Evolutionary conservation across 164 flowering plant species (phyloP).

Genomic region (Brasenia schreberi): DNA sequence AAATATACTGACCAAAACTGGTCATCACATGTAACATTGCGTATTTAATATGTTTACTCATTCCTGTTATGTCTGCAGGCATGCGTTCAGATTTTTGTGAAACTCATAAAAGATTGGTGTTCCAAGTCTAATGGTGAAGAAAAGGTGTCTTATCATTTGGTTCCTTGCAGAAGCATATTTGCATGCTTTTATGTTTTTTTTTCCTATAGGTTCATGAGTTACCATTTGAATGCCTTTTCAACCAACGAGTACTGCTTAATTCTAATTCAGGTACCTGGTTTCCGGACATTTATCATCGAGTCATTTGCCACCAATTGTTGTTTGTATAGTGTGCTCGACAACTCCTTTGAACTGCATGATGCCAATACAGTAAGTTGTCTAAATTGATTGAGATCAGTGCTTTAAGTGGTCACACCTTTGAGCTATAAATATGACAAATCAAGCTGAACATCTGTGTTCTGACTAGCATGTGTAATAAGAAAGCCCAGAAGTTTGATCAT

Average conservation of each 20-base stretch:
- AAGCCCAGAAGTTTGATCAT: no score
- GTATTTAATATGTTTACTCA: not conserved
- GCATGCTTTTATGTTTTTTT: no score
- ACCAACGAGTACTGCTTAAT: not conserved
- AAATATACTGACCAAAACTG: no score
- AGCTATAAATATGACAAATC: no score
- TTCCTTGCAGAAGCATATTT: not conserved
- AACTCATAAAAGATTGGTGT: conserved; percentile 93
- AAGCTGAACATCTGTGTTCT: not conserved
- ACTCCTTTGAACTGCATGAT: conserved; percentile 83
- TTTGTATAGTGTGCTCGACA: conserved; percentile 91
- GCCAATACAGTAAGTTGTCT: conserved; percentile 68
- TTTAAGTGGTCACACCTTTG: no score
- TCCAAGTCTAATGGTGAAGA: conserved; percentile 49
- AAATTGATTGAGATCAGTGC: not conserved
- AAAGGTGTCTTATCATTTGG: conserved; percentile 28
- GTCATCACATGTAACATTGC: no score
- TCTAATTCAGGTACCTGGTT: conserved; percentile 76
- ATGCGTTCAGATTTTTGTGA: conserved; percentile 83
- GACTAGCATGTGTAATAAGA: not conserved
- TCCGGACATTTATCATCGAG: conserved; percentile 62
- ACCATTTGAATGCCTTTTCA: not conserved
- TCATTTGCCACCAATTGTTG: conserved; percentile 80
- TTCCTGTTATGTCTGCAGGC: conserved; percentile 30
- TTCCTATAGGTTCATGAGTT: not conserved